Evolutionary conservation across 306 rosid species (phyloP).

Genomic region (Dalbergia cultrata): DNA sequence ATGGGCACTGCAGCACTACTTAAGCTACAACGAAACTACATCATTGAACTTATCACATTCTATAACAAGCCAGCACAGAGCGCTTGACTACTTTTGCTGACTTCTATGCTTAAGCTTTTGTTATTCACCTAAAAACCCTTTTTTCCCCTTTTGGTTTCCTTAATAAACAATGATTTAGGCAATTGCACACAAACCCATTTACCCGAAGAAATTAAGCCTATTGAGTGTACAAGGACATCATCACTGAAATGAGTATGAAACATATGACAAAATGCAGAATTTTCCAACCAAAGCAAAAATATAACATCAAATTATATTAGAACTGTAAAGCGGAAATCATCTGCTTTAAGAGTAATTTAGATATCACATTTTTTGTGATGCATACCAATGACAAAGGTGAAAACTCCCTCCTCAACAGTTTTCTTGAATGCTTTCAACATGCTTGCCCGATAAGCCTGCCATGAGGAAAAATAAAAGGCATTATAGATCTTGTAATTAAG

Average conservation of each 20-base stretch:
- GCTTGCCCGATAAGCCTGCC: conserved; percentile 92
- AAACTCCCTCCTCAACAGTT: conserved; percentile 91
- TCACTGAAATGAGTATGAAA: conserved; percentile 50
- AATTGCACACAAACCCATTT: conserved; percentile 43
- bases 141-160: conserved; percentile 20
- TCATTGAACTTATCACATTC: conserved; percentile 61
- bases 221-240: conserved; percentile 28
- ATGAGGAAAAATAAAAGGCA: conserved; percentile 35
- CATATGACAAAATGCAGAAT: conserved; percentile 49
- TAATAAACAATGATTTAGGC: conserved; percentile 37
- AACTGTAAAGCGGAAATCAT: conserved; percentile 29
- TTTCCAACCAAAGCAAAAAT: conserved; percentile 52
- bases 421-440: conserved; percentile 97
- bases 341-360: conserved; percentile 31
- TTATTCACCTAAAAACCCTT: conserved; percentile 34
- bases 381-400: conserved; percentile 96
- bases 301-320: conserved; percentile 45
- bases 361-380: conserved; percentile 40
- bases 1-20: conserved; percentile 87
- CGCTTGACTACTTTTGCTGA: conserved; percentile 49
- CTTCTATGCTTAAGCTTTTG: conserved; percentile 45
- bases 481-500: not conserved
- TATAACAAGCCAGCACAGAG: conserved; percentile 57
- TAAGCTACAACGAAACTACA: conserved; percentile 75
- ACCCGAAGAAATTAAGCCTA: conserved; percentile 39